Evolutionary conservation across 164 flowering plant species (phyloP), one percentile per base, ranked within the genome.

Genomic region (Santalum album): DNA sequence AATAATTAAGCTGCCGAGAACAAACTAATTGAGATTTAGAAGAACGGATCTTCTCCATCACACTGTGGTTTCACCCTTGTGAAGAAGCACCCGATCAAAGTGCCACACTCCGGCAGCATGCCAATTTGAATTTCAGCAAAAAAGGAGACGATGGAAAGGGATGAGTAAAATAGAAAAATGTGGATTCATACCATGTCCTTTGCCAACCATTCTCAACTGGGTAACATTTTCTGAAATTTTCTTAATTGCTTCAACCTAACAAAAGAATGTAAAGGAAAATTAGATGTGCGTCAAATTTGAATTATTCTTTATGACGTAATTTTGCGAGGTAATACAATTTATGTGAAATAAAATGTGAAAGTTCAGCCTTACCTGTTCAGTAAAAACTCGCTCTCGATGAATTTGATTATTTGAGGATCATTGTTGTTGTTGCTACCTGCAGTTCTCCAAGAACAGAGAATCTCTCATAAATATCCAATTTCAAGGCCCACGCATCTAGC

Each of bases 21-120:
- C 36, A 32, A 7, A 32, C 36, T 32, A 1, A 0, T 32, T 12
- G 1, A 12, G 36, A 12, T 32, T 32, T 12, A 12, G 36, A 32
- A 32, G 36, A 0, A 19, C 19, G 6, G 34, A 11, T 4, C 14
- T 45, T 10, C 4, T 43, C 34, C 51, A 25, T 34, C 21, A 21
- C 47, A 22, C 47, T 20, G 56, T 55, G 20, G 51, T 62, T 7
- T 14, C 65, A 20, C 51, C 72, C 19, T 72, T 60, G 12, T 72
- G 36, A 25, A 79, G 79, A 7, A 82, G 85, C 78, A 43, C 71
- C 60, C 80, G 83, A 65, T 82, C 81, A 39, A 82, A 80, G 69
- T 80, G 88, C 85, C 88, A 80, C 15, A 80, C 81, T 35, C 88
- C 85, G 80, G 77, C 70, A 76, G 48, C 27, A 51, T 35, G 20